Evolutionary conservation across 129 eudicot genomes (phyloP), one percentile per base, ranked within the genome.

Genomic region (Gnaphalium uliginosum): DNA sequence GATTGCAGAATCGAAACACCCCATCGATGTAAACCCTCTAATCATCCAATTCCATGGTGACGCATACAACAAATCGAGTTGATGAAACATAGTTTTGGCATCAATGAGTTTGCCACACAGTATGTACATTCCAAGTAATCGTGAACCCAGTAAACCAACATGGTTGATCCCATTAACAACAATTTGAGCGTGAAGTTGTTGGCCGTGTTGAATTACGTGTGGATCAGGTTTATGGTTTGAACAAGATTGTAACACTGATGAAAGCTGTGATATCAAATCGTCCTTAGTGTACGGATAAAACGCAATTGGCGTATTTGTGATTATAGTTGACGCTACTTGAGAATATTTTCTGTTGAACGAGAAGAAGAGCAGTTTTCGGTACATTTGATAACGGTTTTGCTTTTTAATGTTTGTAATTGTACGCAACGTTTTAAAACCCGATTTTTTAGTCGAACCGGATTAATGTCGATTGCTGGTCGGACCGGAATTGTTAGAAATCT

Each of bases 1-100:
- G 43, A 91, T 9, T 50, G 89, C 92, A 41, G 72, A 79, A 70
- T 91, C 84, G 58, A 76, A 86, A 76, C 78, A 83, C 48, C 92
- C 89, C 88, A 83, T 85, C 76, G 79, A 69, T 56, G 90, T 85
- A 77, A 88, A 91, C 75, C 97, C 92, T 77, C 95, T 79, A 65
- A 91, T 88, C 86, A 91, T 86, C 97, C 95, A 91, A 88, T 91
- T 91, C 97, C 97, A 91, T 58, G 97, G 97, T 17, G 97, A 84
- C 23, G 97, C 95, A 56, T 79, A 88, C 35, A 75, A 70, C 73
- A 91, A 75, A 48, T 88, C 83, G 72, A 88, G 90, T 75, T 75
- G 82, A 76, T 39, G 37, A 68, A 91, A 88, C 68, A 91, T 10
- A 3, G 13, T 77, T 74, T 82, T 86, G 67, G 95, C 95, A 59